A percentile compares a stretch with the other conserved stretches of the same genome.
phyloP scores from a whole-genome alignment of 1,284 basidiomycete species.

The Tilletia setariae region DNA sequence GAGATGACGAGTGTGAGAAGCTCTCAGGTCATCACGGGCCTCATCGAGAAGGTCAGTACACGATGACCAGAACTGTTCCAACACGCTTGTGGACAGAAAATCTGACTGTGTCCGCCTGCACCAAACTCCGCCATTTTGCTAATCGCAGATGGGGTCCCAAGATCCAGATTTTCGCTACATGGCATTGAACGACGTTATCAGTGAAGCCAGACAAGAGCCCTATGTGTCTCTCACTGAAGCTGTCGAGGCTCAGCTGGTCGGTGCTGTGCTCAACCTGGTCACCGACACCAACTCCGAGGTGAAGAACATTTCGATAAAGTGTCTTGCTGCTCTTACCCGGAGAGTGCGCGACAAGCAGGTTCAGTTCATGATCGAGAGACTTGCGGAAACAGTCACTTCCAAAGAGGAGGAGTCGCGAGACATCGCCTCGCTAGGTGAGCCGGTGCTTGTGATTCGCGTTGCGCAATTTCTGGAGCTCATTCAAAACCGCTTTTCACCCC shows the following conservation, averaged over 20 bases:
- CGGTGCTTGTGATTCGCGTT: too few species aligned
- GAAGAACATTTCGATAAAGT: constrained; percentile 94
- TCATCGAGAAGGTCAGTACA: constrained; percentile 40
- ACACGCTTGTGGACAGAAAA: too few species aligned
- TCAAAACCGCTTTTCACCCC: neutral
- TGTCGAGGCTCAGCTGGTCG: constrained; percentile 71
- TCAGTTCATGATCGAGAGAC: constrained; percentile 77
- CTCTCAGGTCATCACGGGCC: constrained; percentile 33
- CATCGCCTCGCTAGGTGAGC: constrained; percentile 76
- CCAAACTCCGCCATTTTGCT: neutral
- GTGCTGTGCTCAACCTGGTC: constrained; percentile 75
- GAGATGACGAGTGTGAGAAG: constrained; percentile 31
- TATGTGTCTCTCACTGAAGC: constrained; percentile 36
- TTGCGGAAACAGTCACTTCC: constrained; percentile 77
- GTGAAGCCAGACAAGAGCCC: constrained; percentile 32
- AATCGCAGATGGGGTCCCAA: constrained; percentile 41
- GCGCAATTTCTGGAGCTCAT: too few species aligned
- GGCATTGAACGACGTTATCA: constrained; percentile 50
- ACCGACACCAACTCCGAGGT: constrained; percentile 95
- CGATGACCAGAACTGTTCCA: neutral
- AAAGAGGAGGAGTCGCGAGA: constrained; percentile 87
- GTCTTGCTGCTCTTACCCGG: constrained; percentile 79
- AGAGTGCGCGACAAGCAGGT: constrained; percentile 77
- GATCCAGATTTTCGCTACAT: constrained; percentile 51
- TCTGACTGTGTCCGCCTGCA: neutral